Conservation (phyloP, 108 stramenopile species). For the Cyclotella sp. region DNA sequence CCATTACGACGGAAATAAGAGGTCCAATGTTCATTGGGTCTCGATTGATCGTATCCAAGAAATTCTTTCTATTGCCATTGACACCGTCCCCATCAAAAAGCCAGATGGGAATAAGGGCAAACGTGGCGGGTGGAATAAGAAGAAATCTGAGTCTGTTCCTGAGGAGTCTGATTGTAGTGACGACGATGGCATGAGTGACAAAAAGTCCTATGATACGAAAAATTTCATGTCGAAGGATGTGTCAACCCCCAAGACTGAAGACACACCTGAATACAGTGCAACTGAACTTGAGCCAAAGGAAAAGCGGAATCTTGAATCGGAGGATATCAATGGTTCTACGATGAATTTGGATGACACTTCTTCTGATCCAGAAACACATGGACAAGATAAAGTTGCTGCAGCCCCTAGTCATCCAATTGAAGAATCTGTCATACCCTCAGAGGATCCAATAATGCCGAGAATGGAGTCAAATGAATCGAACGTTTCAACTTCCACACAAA, state of each 20-base stretch:
- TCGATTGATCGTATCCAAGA: slow-evolving; percentile 39
- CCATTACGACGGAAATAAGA: slow-evolving; percentile 63
- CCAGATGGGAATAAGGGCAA: slow-evolving; percentile 2
- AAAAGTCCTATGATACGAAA: not conserved
- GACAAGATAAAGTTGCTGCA: not conserved
- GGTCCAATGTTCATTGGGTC: slow-evolving; percentile 57
- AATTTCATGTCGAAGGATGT: not conserved
- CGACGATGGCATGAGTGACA: slow-evolving; percentile 1
- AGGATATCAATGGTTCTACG: not conserved
- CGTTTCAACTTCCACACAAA: not conserved
- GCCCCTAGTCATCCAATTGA: not conserved
- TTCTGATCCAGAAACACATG: not conserved
- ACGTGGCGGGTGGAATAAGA: slow-evolving; percentile 19
- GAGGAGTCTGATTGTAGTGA: slow-evolving; percentile 10
- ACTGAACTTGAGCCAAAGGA: not conserved
- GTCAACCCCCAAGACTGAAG: not conserved
- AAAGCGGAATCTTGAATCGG: not conserved
- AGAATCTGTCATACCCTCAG: not conserved
- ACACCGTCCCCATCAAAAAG: slow-evolving; percentile 18
- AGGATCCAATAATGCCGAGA: not conserved
- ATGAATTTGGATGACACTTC: not conserved
- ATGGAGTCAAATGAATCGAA: not conserved
- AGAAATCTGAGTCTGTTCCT: slow-evolving; percentile 6
- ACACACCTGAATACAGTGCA: not conserved
- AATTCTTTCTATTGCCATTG: slow-evolving; percentile 35